Evolutionary conservation across 2,329 filamentous ascomycete species (phyloP), one percentile per base, ranked within the genome.

Genomic region (Sporothrix pallida): DNA sequence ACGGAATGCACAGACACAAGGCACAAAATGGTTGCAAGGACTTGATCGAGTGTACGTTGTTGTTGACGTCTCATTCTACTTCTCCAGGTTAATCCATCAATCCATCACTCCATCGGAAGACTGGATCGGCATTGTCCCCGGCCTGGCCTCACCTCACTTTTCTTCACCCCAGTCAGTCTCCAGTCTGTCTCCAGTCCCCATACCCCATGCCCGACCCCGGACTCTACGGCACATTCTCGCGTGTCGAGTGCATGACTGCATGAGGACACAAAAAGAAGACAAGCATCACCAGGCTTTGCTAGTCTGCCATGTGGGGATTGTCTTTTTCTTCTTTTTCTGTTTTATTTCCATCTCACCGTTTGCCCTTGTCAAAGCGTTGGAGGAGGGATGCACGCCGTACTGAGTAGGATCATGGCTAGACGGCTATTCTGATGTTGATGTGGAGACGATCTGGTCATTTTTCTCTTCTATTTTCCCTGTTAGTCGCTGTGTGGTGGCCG

Each of bases 61-160:
- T 37, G 31, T 37, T 37, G 31, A 6, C 31, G 31, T 6, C 31
- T 37, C 31, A 37, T 37, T 37, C 31, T 37, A 5, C 31, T 37
- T 37, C 31, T 37, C 31, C 31, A 37, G 31, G 31, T 37, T 1
- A 37, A 37, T 37, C 7, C 31, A 37, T 37, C 4, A 37, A 37
- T 37, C 7, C 31, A 37, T 37, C 31, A 37, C 4, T 37, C 31
- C 31, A 17, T 52, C 13, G 50, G 15, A 52, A 17, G 15, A 52
- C 50, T 52, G 15, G 50, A 52, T 52, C 50, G 50, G 50, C 50
- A 52, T 52, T n/a, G 50, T n/a, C 50, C 50, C 50, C 50, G 50
- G 50, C 50, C 50, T 15, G 50, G 17, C 50, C 50, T 52, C 15
- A n/a, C 50, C 50, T 17, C 50, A n/a, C 50, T 17, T n/a, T 17